Evolutionary conservation across 805 yeast genomes (phyloP), one percentile per base, ranked within the genome.

Genomic region (Brettanomyces nanus): DNA sequence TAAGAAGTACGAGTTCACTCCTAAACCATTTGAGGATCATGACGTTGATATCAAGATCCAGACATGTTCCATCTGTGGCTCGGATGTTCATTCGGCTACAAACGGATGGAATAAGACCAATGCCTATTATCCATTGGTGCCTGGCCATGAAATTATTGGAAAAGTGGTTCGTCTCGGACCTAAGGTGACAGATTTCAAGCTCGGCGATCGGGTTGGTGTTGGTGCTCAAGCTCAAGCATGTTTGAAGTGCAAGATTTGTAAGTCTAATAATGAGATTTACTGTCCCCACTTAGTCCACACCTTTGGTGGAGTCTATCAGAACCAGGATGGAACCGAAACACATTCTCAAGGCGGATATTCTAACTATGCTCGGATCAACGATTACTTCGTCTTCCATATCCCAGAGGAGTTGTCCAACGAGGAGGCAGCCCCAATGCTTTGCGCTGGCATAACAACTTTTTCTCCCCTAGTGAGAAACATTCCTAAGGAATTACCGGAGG

Each of bases 121-220:
- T 37, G 49, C 49, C 1, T 18, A 35, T 9, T 43, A 33, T 19
- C 61, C 67, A 28, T 52, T 62, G 22, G 65, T 68, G 28, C 65
- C 62, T 6, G 86, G 86, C 23, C 85, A 80, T 56, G 85, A 80
- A 54, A 68, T 80, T 45, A 61, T 79, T 32, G 85, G 85, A 31
- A 63, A 56, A 27, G 80, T 79, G 20, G 65, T 73, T 15, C 67
- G 63, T 27, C 64, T 80, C 29, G 95, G 92, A 38, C 47, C 65
- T n/a, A 62, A 70, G 26, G 75, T 82, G 46, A 56, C 59, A 7
- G 64, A 44, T 37, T 68, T 60, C 62, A 73, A 67, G 53, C 55
- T 79, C 15, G 95, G 94, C 39, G 80, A 85, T 46, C 67, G 85
- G 46, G 92, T 82, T 20, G 95, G 90, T 38, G 70, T 82, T 35